Base-by-base conservation (phyloP, 495 filamentous ascomycete genomes). In the Cryomyces minteri region DNA sequence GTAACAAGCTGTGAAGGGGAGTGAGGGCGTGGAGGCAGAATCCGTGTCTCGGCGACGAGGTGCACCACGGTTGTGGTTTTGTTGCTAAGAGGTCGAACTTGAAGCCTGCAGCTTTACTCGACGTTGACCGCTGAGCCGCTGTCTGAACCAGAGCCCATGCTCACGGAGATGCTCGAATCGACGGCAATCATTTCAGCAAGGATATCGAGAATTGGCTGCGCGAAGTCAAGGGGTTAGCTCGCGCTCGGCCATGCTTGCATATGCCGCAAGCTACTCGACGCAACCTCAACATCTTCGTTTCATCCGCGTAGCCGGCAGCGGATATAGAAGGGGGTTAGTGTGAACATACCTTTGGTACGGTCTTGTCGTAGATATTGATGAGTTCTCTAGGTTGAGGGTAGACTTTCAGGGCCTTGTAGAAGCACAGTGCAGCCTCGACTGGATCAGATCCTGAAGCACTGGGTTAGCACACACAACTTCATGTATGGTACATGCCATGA, bases 401-500 rank as follows among this genome's bases (percentile, higher is more conserved):
- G 33, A 98, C 90, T 71, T 96, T 98, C 54, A 98, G 72, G 36
- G 90, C 90, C 71, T 83, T 88, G 75, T 94, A 98, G 67, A 98
- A 96, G 63, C 80, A 81, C 43, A 96, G 69, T 29, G 92, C 88
- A 41, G 92, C 84, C 41, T 95, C 87, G 32, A 93, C 52, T 33
- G 74, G 74, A 53, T 81, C 74, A 47, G 74, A 63, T 49, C 80
- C 84, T 90, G 57, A 46, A 50, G 43, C 41, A 37, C 39, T 31
- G 31, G 31, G 45, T 58, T 46, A 61, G 55, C 53, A 31, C 48
- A 9, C 3, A 3, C 34, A 38, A 25, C 18, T 25, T 25, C 18
- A 25, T 1, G 18, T 25, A 25, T 25, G 18, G 12, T 38, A 9
- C 34, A 9, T 1, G 12, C 9, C 9, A 14, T 45, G 41, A 28